Evolutionary conservation across 2,329 filamentous ascomycete species (phyloP).

Genomic region (Talaromyces verruculosus): DNA sequence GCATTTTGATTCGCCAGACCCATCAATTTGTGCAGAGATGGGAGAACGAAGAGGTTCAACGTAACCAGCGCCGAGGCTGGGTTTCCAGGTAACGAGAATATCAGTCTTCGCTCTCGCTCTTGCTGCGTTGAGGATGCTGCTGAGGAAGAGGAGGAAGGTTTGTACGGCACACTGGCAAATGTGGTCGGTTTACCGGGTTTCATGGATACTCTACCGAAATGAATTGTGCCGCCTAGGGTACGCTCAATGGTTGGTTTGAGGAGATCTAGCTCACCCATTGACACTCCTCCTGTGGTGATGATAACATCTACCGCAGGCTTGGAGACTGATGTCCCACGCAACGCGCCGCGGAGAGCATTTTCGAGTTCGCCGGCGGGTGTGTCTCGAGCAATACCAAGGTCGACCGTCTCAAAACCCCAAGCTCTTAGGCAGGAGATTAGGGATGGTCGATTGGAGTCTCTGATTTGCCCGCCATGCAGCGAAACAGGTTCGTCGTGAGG

Average conservation of each 20-base stretch:
- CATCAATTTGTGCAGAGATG: conserved; percentile 73
- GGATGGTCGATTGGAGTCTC: conserved; percentile 89
- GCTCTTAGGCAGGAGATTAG: conserved; percentile 74
- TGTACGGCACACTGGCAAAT: conserved; percentile 80
- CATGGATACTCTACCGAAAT: conserved; percentile 95
- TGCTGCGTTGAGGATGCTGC: conserved; percentile 40
- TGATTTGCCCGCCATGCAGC: conserved; percentile 76
- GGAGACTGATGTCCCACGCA: conserved; percentile 55
- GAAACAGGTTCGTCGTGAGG: conserved; percentile 62
- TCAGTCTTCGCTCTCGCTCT: conserved; percentile 62
- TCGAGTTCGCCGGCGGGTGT: conserved; percentile 69
- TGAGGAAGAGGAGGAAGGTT: conserved; percentile 48
- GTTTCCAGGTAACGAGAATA: conserved; percentile 93
- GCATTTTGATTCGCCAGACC: conserved; percentile 53
- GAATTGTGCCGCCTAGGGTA: conserved; percentile 83
- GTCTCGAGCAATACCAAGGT: conserved; percentile 73
- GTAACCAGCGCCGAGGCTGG: conserved; percentile 91
- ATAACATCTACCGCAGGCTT: conserved; percentile 65
- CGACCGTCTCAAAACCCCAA: conserved; percentile 75
- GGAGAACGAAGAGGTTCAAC: conserved; percentile 90
- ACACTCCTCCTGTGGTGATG: conserved; percentile 90
- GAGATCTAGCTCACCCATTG: conserved; percentile 96
- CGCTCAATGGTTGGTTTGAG: conserved; percentile 95
- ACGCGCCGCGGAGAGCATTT: conserved; percentile 69
- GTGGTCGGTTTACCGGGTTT: conserved; percentile 98